Evolutionary conservation across 129 eudicot genomes (phyloP).

Genomic region (Kitagawia praeruptora): DNA sequence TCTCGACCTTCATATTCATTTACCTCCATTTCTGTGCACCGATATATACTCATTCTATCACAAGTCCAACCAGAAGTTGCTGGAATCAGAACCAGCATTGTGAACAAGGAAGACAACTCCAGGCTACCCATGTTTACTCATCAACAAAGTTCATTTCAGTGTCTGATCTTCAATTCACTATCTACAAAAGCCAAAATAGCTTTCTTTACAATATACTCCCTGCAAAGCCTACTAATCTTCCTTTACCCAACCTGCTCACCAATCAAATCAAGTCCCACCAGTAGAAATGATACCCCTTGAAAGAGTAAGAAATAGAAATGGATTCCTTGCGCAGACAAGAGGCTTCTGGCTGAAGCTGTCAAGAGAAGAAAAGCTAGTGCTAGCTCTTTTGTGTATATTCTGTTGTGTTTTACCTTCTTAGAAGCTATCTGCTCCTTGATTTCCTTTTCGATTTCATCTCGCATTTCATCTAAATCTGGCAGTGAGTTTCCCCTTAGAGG

Average conservation of each 20-base stretch:
- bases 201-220: constrained; percentile 9
- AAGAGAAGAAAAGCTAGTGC: constrained; percentile 73
- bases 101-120: constrained; percentile 7
- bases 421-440: constrained; percentile 26
- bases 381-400: constrained; percentile 78
- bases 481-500: constrained; percentile 36
- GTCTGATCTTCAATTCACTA: background rate
- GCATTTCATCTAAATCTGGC: constrained; percentile 41
- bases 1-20: background rate
- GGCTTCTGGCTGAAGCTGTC: constrained; percentile 81
- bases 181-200: constrained; percentile 8
- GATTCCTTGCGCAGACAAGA: constrained; percentile 87
- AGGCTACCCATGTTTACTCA: background rate
- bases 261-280: constrained; percentile 84
- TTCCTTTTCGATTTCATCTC: constrained; percentile 34
- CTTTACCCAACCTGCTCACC: constrained; percentile 74
- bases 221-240: constrained; percentile 7
- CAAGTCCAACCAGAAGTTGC: background rate
- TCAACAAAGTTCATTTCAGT: background rate
- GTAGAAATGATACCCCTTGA: constrained; percentile 81
- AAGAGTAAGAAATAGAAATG: constrained; percentile 92
- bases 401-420: constrained; percentile 53
- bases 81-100: background rate
- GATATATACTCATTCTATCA: background rate
- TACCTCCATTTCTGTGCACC: background rate